Percentiles rank a stretch among this genome's conserved stretches.
Conservation (phyloP, 495 filamentous ascomycete genomes). For the Penicillium parvum region DNA sequence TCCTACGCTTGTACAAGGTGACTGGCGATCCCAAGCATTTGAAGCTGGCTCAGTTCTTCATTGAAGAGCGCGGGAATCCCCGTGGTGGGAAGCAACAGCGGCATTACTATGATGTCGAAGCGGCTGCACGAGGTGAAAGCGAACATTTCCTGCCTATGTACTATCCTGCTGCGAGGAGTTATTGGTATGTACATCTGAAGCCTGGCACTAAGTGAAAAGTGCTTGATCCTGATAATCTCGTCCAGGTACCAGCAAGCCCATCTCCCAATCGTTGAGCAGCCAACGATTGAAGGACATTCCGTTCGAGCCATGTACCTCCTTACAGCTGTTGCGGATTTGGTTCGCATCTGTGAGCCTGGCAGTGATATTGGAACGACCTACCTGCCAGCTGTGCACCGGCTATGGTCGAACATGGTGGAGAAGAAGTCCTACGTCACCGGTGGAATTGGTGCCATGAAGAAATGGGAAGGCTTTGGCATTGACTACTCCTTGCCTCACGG, state of each 20-base stretch:
- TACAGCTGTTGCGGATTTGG: constrained; percentile 35
- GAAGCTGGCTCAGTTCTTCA: constrained; percentile 50
- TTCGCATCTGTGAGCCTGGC: constrained; percentile 22
- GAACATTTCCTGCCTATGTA: constrained; percentile 39
- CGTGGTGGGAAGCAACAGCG: constrained; percentile 38
- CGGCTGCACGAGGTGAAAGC: constrained; percentile 46
- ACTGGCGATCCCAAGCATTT: constrained; percentile 45
- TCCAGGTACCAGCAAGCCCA: constrained; percentile 45
- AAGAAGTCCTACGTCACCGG: constrained; percentile 59
- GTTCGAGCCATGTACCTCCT: constrained; percentile 57
- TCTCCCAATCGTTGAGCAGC: constrained; percentile 48
- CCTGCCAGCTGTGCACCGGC: constrained; percentile 31
- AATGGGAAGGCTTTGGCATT: constrained; percentile 60
- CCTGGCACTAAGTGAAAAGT: too few relatives aligned
- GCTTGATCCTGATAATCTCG: not conserved
- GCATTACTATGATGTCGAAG: constrained; percentile 52
- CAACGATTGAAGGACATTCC: constrained; percentile 54
- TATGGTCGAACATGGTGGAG: constrained; percentile 57
- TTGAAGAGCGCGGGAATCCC: constrained; percentile 53
- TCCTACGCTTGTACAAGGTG: constrained; percentile 49
- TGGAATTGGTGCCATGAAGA: constrained; percentile 54
- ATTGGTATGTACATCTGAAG: too few relatives aligned
- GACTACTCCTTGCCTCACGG: constrained; percentile 55
- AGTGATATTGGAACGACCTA: constrained; percentile 19
- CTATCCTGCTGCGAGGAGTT: constrained; percentile 33